Percentiles rank a stretch among this genome's conserved stretches.
phyloP scores from a whole-genome alignment of 169 alveolate genomes.

The Neospora caninum region DNA sequence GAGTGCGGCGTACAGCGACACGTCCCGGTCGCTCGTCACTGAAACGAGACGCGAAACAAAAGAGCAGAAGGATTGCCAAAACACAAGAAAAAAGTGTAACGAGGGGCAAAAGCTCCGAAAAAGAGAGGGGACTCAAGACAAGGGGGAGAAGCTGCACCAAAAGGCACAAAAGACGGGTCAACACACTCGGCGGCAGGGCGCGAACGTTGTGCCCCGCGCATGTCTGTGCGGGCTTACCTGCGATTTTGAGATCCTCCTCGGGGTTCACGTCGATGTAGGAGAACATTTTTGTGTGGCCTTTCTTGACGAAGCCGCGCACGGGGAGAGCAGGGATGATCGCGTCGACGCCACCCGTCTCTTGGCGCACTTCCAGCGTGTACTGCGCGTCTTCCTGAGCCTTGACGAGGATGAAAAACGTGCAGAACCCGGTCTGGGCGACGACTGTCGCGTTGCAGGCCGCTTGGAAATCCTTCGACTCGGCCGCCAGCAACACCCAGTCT shows the following conservation, averaged over 20 bases:
- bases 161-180: too few species aligned
- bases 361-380: slow-evolving; percentile 26
- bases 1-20: slow-evolving; percentile 3
- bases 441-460: not conserved
- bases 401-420: slow-evolving; percentile 9
- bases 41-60: not conserved
- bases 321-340: not conserved
- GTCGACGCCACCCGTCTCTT: not conserved
- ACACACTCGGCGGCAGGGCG: too few species aligned
- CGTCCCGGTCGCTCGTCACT: not conserved
- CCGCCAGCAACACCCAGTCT: slow-evolving; percentile 1
- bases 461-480: not conserved
- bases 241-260: not conserved
- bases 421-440: not conserved
- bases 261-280: not conserved
- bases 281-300: not conserved
- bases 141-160: too few species aligned
- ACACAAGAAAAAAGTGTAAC: not conserved
- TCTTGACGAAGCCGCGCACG: not conserved
- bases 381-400: not conserved
- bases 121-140: too few species aligned
- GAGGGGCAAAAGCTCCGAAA: too few species aligned
- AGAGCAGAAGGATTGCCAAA: not conserved
- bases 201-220: too few species aligned
- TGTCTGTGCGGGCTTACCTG: not conserved